phyloP scores from a whole-genome alignment of 495 filamentous ascomycete genomes.

The Penicillium cinerascens region DNA sequence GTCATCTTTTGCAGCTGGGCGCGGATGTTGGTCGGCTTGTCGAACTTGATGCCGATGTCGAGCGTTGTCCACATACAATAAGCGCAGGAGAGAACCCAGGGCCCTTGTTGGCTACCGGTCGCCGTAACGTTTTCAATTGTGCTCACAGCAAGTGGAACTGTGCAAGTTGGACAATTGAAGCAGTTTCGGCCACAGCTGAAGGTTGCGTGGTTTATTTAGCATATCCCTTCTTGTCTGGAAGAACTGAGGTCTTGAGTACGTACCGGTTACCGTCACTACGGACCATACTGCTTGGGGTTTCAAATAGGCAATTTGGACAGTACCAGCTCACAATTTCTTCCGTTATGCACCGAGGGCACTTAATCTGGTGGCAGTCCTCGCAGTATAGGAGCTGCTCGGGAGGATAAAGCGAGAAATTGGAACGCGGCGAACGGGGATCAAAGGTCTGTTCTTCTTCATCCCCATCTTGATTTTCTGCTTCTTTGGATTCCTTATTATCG shows the following conservation, averaged over 20 bases:
- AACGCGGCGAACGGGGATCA: slow-evolving; percentile 75
- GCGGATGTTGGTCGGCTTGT: slow-evolving; percentile 80
- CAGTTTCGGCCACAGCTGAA: slow-evolving; percentile 87
- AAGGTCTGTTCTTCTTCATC: slow-evolving; percentile 78
- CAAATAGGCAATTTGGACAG: slow-evolving; percentile 94
- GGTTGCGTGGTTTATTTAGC: slow-evolving; percentile 6
- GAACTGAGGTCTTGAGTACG: slow-evolving; percentile 16
- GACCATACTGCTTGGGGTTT: slow-evolving; percentile 85
- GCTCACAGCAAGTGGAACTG: slow-evolving; percentile 71
- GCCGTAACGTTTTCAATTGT: slow-evolving; percentile 53
- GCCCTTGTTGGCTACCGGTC: slow-evolving; percentile 47
- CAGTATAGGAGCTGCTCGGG: slow-evolving; percentile 94
- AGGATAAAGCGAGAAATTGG: slow-evolving; percentile 86
- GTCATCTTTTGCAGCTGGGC: slow-evolving; percentile 62
- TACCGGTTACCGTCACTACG: slow-evolving; percentile 92
- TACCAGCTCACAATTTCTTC: slow-evolving; percentile 94
- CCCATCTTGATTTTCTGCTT: slow-evolving; percentile 35
- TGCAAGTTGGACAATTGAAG: slow-evolving; percentile 89
- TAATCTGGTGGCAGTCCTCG: slow-evolving; percentile 93
- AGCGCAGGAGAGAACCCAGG: slow-evolving; percentile 77
- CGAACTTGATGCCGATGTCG: slow-evolving; percentile 86
- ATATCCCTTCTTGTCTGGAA: background rate
- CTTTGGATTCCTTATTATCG: slow-evolving; percentile 20
- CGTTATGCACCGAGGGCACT: slow-evolving; percentile 83
- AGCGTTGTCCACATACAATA: slow-evolving; percentile 90